Base-by-base conservation (phyloP, 768 basidiomycete genomes). In the Dendrothele bispora region DNA sequence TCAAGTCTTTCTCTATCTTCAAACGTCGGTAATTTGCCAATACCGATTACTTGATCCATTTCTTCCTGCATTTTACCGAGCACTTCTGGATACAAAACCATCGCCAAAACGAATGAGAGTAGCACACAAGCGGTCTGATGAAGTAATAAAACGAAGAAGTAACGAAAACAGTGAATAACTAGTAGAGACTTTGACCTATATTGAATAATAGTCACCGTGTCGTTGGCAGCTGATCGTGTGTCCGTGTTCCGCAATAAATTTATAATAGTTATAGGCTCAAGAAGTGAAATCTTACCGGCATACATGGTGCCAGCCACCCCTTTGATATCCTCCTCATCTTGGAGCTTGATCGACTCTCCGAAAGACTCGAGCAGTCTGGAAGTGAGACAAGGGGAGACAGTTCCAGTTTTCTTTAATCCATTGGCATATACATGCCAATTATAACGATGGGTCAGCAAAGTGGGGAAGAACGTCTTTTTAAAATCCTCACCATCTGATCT, bases 291-390 rank as follows among this genome's bases (percentile, higher is more conserved):
- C 68, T 46, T 57, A 77, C 77, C 77, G 38, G 70, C 71, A 58
- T 71, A 77, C 35, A 79, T 61, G 7, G 77, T 78, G 28, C 73
- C 78, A 38, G 77, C 77, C 17, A 74, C 73, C 36, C 77, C 77
- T 65, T 74, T 77, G 57, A 80, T 78, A 59, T 78, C 73, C 43
- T 73, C 68, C 51, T 78, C 77, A 37, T 75, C 74, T 57, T 73
- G 72, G 18, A 58, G 58, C 38, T 61, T 58, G 39, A 72, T 54
- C 34, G 55, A 59, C n/a, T 64, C 69, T 46, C 66, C 61, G 47
- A 70, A 65, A 24, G 65, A 58, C 53, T 74, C 70, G 35, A 78
- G 60, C 40, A 78, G 65, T 20, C 59, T 64, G 27, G 73, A 73
- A 6, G 73, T 75, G 48, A 77, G 75, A 7, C 72, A 78, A 29